Conservation (phyloP, 2,329 filamentous ascomycete species). For the Colletotrichum falcatum region DNA sequence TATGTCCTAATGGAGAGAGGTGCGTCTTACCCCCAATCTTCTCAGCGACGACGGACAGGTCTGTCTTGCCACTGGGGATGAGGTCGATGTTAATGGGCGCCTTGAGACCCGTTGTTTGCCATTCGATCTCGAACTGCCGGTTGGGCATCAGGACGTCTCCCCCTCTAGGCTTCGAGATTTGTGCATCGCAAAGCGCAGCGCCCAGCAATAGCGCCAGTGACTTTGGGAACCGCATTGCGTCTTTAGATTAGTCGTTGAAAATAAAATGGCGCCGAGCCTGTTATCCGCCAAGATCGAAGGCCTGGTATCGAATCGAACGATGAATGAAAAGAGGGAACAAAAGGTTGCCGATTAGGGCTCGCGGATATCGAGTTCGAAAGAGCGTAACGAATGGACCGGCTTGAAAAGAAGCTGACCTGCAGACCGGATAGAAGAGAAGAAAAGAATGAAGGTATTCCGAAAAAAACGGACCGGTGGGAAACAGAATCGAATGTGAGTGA, state of each 20-base stretch:
- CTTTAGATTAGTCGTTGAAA: not conserved
- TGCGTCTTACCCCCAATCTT: constrained; percentile 42
- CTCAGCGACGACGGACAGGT: constrained; percentile 42
- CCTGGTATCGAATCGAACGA: constrained; percentile 2
- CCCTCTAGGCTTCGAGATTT: constrained; percentile 38
- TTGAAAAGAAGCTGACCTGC: constrained; percentile 34
- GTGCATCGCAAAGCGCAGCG: constrained; percentile 36
- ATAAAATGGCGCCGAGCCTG: not conserved
- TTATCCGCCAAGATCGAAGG: not conserved
- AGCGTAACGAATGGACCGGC: constrained; percentile 22
- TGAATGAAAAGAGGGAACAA: constrained; percentile 23
- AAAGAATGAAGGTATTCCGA: constrained; percentile 28
- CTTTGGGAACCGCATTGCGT: constrained; percentile 36
- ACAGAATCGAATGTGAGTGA: constrained; percentile 34
- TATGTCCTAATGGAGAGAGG: not conserved
- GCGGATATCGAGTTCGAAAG: constrained; percentile 24
- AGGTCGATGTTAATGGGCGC: constrained; percentile 44
- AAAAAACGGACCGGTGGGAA: constrained; percentile 20
- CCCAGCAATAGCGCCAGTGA: constrained; percentile 32
- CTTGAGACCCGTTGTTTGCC: constrained; percentile 42
- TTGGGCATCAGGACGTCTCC: constrained; percentile 33
- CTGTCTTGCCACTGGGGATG: constrained; percentile 40
- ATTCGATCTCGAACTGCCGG: constrained; percentile 41
- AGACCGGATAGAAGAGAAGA: constrained; percentile 32
- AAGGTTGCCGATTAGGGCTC: constrained; percentile 30